A percentile compares a stretch with the other conserved stretches of the same genome.
These are phyloP conservation scores for Calvatia gigantea DNA, from an alignment of 768 basidiomycete genomes.

Conservation along the genomic window DNA sequence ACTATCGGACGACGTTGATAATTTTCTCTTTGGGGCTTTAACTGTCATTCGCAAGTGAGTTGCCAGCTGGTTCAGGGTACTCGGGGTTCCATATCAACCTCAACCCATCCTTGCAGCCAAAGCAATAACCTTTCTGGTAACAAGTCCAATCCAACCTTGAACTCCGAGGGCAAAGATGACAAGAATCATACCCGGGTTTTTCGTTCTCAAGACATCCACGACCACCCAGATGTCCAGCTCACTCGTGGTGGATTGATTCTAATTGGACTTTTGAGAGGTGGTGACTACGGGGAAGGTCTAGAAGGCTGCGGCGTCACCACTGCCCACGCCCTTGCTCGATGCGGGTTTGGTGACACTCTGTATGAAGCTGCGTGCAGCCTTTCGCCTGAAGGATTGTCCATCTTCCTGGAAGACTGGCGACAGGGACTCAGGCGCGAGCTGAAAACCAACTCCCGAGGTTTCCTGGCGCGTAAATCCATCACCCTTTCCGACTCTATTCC, in stretches of 20 bases:
- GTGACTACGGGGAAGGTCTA: constrained; percentile 81
- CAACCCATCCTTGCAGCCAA: constrained; percentile 38
- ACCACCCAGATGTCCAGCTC: constrained; percentile 37
- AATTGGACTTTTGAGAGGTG: constrained; percentile 83
- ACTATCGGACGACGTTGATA: constrained; percentile 92
- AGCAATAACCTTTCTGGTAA: constrained; percentile 75
- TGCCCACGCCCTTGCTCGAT: constrained; percentile 74
- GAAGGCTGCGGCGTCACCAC: constrained; percentile 65
- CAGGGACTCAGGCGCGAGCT: constrained; percentile 59
- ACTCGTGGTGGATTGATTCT: constrained; percentile 79
- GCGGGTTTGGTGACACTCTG: constrained; percentile 75
- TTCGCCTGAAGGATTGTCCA: constrained; percentile 37
- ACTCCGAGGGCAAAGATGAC: constrained; percentile 68
- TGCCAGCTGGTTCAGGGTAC: background rate
- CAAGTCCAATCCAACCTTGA: constrained; percentile 55
- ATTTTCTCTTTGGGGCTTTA: constrained; percentile 82
- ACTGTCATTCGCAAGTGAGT: constrained; percentile 82
- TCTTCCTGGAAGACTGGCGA: constrained; percentile 64
- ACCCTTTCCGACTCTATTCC: constrained; percentile 64
- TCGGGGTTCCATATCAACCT: background rate
- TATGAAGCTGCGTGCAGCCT: constrained; percentile 54
- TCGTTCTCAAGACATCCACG: constrained; percentile 34
- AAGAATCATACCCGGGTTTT: constrained; percentile 62
- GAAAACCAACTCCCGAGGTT: constrained; percentile 60
- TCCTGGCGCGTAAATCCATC: constrained; percentile 60